Evolutionary conservation across 371 early-diverging fungal genomes (phyloP), one percentile per base, ranked within the genome.

Genomic region (Massospora cicadina): DNA sequence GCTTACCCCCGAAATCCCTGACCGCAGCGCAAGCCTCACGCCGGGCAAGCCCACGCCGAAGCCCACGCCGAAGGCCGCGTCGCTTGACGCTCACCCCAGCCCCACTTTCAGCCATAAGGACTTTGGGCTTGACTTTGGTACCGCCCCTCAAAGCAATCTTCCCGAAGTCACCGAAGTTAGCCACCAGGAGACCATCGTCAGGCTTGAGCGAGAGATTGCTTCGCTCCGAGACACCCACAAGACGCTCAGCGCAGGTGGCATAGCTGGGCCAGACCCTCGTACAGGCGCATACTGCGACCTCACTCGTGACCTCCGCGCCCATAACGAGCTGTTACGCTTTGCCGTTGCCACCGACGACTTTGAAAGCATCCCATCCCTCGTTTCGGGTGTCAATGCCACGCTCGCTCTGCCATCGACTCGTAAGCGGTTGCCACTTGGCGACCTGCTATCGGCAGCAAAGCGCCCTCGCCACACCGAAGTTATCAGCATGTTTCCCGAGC

Each of bases 121-220:
- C 43, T 43, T 43, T 43, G 43, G 17, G 5, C 17, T 43, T 10
- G 43, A 43, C 17, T 43, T 43, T 17, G 43, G 43, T 17, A 43
- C 43, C 43, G 43, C 43, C 17, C 43, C 43, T 56, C 31, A 25
- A 23, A 29, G 3, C 5, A 30, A 24, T 25, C 1, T 25, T n/a
- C 28, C 2, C 28, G 30, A 13, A 21, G 31, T 23, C 55, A 60
- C 17, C 58, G 29, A 54, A 2, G 17, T 25, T 54, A 32, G 53
- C 24, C 54, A 25, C 26, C 53, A 24, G 23, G 32, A 7, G 3
- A 30, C 29, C 25, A 60, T 17, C 29, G 27, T 70, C 24, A 71
- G 60, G 10, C 54, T 65, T 5, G 66, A 73, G n/a, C 68, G 67
- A 2, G 43, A 43, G 10, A 10, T 43, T 10, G 43, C 43, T 17